Conservation (phyloP, 164 flowering plant genomes). For the Echeveria elegans region DNA sequence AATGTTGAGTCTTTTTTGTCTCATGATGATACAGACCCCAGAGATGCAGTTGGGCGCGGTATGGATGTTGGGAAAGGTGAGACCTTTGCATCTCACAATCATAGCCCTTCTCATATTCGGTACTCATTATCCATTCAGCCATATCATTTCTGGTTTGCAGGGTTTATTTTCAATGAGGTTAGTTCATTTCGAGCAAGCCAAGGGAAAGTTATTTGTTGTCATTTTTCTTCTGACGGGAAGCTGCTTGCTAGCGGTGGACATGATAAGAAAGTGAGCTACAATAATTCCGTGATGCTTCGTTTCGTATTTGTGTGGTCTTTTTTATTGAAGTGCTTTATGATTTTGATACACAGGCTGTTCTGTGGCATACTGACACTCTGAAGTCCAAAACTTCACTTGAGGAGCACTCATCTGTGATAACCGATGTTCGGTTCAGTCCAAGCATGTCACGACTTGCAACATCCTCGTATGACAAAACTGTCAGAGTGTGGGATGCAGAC, state of each 20-base stretch:
- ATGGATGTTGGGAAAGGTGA: conserved; percentile 85
- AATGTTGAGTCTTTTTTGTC: conserved; percentile 94
- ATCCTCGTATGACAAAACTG: conserved; percentile 74
- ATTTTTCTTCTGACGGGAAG: conserved; percentile 96
- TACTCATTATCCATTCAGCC: neutral
- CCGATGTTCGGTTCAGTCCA: conserved; percentile 77
- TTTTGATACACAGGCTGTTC: conserved; percentile 40
- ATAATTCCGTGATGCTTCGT: neutral
- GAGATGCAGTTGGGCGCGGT: conserved; percentile 70
- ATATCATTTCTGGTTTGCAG: conserved; percentile 21
- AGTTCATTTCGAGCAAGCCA: conserved; percentile 58
- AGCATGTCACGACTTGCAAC: conserved; percentile 70
- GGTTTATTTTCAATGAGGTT: conserved; percentile 69
- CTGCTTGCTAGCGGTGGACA: conserved; percentile 94
- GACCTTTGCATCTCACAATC: neutral
- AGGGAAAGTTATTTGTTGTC: conserved; percentile 79
- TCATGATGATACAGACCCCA: conserved; percentile 78
- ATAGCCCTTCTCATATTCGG: neutral
- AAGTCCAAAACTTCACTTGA: conserved; percentile 45
- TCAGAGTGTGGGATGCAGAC: conserved; percentile 70
- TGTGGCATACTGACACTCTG: conserved; percentile 56
- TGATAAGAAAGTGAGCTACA: conserved; percentile 58
- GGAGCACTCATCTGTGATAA: conserved; percentile 55
- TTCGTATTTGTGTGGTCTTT: neutral
- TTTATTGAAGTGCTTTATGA: too few relatives aligned